Conservation (phyloP, 805 yeast species). For the Pichia heedii region DNA sequence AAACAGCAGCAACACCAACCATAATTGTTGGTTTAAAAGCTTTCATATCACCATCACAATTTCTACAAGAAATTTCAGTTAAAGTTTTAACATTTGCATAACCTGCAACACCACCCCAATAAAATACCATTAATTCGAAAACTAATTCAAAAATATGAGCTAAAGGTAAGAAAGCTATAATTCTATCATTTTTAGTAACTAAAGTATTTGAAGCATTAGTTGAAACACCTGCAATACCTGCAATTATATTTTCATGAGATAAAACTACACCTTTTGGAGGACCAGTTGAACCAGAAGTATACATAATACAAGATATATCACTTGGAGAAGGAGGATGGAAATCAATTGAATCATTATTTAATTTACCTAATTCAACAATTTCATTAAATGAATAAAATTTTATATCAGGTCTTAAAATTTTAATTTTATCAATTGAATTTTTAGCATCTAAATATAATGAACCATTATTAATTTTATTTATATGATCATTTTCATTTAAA, state of each 20-base stretch:
- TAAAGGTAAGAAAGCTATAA: conserved; percentile 84
- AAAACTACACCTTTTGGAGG: conserved; percentile 78
- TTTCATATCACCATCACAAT: conserved; percentile 82
- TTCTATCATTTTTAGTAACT: conserved; percentile 52
- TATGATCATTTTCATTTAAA: conserved; percentile 51
- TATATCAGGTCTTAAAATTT: conserved; percentile 68
- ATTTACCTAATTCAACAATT: conserved; percentile 52
- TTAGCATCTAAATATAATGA: conserved; percentile 48
- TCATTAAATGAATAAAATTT: conserved; percentile 58
- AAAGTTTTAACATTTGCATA: conserved; percentile 91
- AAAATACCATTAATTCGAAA: conserved; percentile 68
- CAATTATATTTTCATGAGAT: conserved; percentile 57
- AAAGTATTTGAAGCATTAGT: conserved; percentile 45
- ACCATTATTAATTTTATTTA: conserved; percentile 54
- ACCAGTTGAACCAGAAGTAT: conserved; percentile 83
- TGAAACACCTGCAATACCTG: conserved; percentile 81
- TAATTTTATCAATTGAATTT: conserved; percentile 49
- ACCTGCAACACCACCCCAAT: conserved; percentile 88
- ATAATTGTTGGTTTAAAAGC: conserved; percentile 84
- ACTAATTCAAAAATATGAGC: conserved; percentile 94
- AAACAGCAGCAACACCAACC: conserved; percentile 99
- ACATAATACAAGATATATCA: conserved; percentile 70
- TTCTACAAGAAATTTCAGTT: conserved; percentile 69
- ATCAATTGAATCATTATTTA: conserved; percentile 32
- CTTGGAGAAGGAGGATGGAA: conserved; percentile 43